A percentile compares a stretch with the other conserved stretches of the same genome.
Evolutionary conservation across 2,329 filamentous ascomycete species (phyloP).

Genomic region (Fusarium sp.): DNA sequence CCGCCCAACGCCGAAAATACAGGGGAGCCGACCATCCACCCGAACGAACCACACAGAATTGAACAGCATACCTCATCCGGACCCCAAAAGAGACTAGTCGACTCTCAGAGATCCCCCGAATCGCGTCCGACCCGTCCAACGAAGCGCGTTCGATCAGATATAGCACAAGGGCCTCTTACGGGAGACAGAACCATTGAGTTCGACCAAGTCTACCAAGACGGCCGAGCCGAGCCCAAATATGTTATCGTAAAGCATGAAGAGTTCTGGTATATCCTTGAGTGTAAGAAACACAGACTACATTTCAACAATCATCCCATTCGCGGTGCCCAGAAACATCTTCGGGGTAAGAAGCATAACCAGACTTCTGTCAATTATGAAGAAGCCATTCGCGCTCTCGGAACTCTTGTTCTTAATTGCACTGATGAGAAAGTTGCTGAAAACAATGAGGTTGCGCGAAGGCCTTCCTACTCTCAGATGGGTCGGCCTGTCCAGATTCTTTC

Average conservation of each 20-base stretch:
- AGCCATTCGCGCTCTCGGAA: not conserved
- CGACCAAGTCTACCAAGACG: constrained; percentile 18
- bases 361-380: rapidly evolving
- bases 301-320: not conserved
- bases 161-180: not conserved
- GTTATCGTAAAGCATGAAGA: not conserved
- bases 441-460: not conserved
- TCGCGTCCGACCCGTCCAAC: not conserved
- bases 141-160: not conserved
- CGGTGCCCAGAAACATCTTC: not conserved
- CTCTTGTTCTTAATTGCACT: not conserved
- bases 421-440: not conserved
- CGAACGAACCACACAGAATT: not conserved
- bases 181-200: not conserved
- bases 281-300: not conserved
- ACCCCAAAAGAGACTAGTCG: not conserved
- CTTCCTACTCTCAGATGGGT: not conserved
- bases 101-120: not conserved
- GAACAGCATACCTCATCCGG: rapidly evolving
- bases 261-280: constrained; percentile 19
- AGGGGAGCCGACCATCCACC: rapidly evolving
- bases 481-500: not conserved
- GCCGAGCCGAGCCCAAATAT: not conserved
- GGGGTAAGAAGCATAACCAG: not conserved
- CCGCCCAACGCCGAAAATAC: not conserved